Percentiles rank a stretch among this genome's conserved stretches.
Evolutionary conservation across 176 grass and related monocot species (phyloP).

Genomic region (Echinochloa phyllopogon): DNA sequence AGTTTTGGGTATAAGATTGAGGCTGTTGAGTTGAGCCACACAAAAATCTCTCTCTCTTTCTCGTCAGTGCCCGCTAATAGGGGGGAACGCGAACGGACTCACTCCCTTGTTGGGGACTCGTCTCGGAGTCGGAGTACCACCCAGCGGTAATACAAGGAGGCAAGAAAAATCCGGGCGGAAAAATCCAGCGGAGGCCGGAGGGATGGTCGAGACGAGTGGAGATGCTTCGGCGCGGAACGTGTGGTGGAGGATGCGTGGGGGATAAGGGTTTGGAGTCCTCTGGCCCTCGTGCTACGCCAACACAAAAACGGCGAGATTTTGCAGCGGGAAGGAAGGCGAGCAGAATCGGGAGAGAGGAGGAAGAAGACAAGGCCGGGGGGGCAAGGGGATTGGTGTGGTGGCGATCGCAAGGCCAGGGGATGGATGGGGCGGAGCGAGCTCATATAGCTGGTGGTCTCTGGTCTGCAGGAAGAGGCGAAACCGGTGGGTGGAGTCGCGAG

Average conservation of each 20-base stretch:
- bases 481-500: not conserved
- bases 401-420: not conserved
- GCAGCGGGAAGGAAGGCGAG: not conserved
- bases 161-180: not conserved
- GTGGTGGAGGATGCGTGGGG: conserved; percentile 42
- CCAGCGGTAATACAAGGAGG: not conserved
- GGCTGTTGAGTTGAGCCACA: not conserved
- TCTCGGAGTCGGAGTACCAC: not conserved
- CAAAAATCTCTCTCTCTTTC: conserved; percentile 31
- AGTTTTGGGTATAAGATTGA: not conserved
- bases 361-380: not conserved
- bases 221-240: conserved; percentile 28
- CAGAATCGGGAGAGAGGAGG: not conserved
- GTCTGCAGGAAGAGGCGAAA: not conserved
- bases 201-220: not conserved
- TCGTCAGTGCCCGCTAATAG: not conserved
- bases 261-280: conserved; percentile 2
- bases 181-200: not conserved
- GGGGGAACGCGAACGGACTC: not conserved
- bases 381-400: not conserved
- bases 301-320: not conserved
- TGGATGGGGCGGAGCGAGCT: not conserved
- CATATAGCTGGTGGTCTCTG: not conserved
- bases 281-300: not conserved
- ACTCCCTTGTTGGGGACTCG: not conserved